Evolutionary conservation across 2,329 filamentous ascomycete species (phyloP).

Genomic region (Ophiostoma piceae): DNA sequence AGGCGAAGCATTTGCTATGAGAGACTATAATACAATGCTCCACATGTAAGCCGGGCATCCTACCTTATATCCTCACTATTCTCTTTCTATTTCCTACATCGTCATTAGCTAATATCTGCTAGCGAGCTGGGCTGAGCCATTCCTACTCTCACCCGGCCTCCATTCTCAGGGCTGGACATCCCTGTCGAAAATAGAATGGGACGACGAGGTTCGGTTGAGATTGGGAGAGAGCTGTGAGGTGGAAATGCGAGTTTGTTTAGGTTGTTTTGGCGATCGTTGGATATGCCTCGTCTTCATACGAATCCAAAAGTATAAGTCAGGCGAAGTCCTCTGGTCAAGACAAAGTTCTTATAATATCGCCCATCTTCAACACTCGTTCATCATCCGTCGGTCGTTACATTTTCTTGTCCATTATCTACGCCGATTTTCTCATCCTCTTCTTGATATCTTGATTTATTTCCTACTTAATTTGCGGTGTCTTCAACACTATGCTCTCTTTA

Average conservation of each 20-base stretch:
- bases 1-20: background rate
- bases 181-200: constrained; percentile 1
- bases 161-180: background rate
- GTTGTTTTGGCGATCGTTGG: background rate
- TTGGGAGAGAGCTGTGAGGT: background rate
- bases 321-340: background rate
- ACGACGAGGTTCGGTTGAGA: background rate
- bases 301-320: background rate
- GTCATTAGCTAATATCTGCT: background rate
- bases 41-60: background rate
- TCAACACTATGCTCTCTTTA: constrained; percentile 18
- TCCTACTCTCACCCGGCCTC: background rate
- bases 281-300: background rate
- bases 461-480: background rate
- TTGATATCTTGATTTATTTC: background rate
- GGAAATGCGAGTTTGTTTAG: background rate
- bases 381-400: background rate
- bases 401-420: background rate
- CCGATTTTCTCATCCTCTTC: background rate
- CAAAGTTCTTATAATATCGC: background rate
- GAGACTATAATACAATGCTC: background rate
- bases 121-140: background rate
- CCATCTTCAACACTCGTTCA: background rate
- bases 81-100: background rate
- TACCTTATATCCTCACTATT: background rate